phyloP scores from a whole-genome alignment of 192 early-diverging fungal species.

The Gorgonomyces haynaldii region DNA sequence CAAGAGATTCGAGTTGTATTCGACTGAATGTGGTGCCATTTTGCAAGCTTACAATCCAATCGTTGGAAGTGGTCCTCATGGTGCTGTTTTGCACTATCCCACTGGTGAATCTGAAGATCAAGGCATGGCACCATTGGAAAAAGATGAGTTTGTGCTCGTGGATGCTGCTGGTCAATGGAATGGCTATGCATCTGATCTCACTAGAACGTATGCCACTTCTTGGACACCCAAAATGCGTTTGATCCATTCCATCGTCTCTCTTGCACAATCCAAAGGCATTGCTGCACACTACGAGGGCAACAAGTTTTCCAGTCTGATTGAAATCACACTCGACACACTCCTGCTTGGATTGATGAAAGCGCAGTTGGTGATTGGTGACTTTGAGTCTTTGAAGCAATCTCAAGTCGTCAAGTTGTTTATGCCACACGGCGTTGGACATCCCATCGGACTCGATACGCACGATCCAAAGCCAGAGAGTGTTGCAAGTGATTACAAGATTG shows the following conservation, averaged over 20 bases:
- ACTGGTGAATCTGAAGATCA: slow-evolving; percentile 47
- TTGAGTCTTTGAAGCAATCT: slow-evolving; percentile 35
- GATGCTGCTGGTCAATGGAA: slow-evolving; percentile 73
- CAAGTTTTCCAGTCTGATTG: slow-evolving; percentile 24
- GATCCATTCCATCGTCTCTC: slow-evolving; percentile 58
- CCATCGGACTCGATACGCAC: slow-evolving; percentile 76
- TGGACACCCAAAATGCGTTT: slow-evolving; percentile 1
- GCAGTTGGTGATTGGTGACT: slow-evolving; percentile 53
- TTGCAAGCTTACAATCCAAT: slow-evolving; percentile 77
- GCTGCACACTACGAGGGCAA: slow-evolving; percentile 43
- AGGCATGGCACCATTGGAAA: slow-evolving; percentile 12
- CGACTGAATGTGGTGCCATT: slow-evolving; percentile 43
- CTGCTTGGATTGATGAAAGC: slow-evolving; percentile 29
- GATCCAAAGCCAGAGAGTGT: slow-evolving; percentile 40
- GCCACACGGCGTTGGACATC: slow-evolving; percentile 85
- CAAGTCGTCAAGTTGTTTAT: slow-evolving; percentile 61
- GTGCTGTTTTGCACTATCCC: slow-evolving; percentile 76
- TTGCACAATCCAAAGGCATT: slow-evolving; percentile 62
- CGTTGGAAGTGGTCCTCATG: slow-evolving; percentile 67
- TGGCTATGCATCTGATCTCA: slow-evolving; percentile 82
- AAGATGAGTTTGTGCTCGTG: slow-evolving; percentile 53
- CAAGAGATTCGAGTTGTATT: slow-evolving; percentile 57
- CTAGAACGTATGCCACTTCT: slow-evolving; percentile 47
- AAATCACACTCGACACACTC: slow-evolving; percentile 3
- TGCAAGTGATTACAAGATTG: slow-evolving; percentile 45